Base-by-base conservation (phyloP, 768 basidiomycete species). In the Albatrellus ellisii region DNA sequence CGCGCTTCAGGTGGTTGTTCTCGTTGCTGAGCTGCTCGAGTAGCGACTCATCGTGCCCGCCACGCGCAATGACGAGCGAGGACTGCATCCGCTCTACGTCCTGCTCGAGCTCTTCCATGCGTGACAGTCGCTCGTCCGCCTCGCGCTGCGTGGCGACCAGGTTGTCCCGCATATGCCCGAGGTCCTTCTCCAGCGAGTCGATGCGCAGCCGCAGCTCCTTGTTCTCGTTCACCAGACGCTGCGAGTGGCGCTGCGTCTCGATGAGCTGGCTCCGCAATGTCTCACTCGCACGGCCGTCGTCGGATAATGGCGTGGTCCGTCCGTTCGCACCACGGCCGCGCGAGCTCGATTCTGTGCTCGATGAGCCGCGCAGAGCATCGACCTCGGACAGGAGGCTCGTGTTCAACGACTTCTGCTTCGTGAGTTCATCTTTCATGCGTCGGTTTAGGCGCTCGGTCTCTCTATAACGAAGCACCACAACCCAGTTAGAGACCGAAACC, bases 391-490 rank as follows among this genome's bases (percentile, higher is more conserved):
- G 89, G 21, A 98, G 75, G 43, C 70, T 66, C 33, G 77, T 66
- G 55, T 90, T 92, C 34, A 78, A 61, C 36, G 68, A 69, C 64
- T 95, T 97, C 62, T 94, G 87, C 63, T 85, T 92, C 50, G 74
- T 83, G 44, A 97, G 64, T 56, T 98, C 95, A 43, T 92, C 94
- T 60, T 90, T 87, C 81, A 97, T 88, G 52, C 83, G 77, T 51
- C 90, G 78, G 69, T 97, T 84, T 78, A 98, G 90, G 64, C 92
- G 95, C 62, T 98, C 95, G 1, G 92, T 97, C 34, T 89, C 89
- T 72, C 87, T 90, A 56, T 18, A 45, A n/a, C n/a, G n/a, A n/a
- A 47, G 31, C 18, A 29, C 36, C 48, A 44, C 31, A 43, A 40
- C 37, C n/a, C 39, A 42, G 43, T 29, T 20, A 39, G 46, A 54